Base-by-base conservation (phyloP, 257 asterid genomes). In the Cruciata laevipes region DNA sequence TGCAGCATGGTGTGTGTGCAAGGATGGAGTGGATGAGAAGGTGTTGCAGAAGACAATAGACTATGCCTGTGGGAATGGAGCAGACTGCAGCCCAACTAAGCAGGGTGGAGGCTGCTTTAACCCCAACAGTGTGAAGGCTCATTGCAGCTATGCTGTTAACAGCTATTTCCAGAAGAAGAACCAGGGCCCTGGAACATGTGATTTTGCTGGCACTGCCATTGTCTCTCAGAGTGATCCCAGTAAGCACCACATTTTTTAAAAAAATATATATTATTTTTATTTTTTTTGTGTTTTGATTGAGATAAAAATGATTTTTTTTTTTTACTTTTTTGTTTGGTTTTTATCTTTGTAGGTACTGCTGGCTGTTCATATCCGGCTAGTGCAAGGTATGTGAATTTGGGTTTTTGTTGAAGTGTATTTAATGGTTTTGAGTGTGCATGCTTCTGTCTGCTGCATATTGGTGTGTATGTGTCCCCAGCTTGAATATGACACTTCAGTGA, bases 31-130 rank as follows among this genome's bases (percentile, higher is more conserved):
- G 60, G 65, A 75, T 64, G 94, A 86, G 0, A 44, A 76, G 21
- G 68, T 3, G 0, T 37, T 91, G 73, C 98, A 91, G 65, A 91
- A 84, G 71, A 83, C 95, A 3, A 80, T 91, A 59, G 98, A 91
- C 82, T 91, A 83, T 61, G 98, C 98, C 7, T 91, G 98, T 66
- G 98, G 98, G 69, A 77, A 84, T 8, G 96, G 98, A 35, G 98
- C 91, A 33, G 96, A 91, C 42, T 91, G 98, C 78, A 72, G 68
- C 81, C 91, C 94, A 23, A 84, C 74, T 73, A 88, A 80, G 24
- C 73, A 77, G 64, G 76, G 35, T 10, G 94, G 82, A 13, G 78
- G 87, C 33, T 91, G 98, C 65, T 91, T 62, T 75, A 83, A 80
- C 82, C 98, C 98, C 30, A 85, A 91, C 63, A 81, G 81, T 2